These are phyloP conservation scores for Hymenoscyphus scutula DNA, from an alignment of 2,329 filamentous ascomycete species.

Conservation along the genomic window DNA sequence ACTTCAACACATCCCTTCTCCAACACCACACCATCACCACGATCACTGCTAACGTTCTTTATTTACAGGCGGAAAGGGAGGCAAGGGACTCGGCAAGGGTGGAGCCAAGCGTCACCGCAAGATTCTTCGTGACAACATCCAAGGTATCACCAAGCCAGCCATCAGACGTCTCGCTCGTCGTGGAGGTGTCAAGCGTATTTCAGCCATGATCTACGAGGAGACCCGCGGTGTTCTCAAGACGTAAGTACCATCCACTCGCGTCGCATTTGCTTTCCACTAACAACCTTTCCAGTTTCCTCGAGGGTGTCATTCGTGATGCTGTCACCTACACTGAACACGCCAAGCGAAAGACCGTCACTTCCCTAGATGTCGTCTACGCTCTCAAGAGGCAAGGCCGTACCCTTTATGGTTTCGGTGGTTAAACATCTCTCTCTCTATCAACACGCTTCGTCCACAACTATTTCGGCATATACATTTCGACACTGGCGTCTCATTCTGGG, in stretches of 20 bases:
- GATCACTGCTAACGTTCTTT: conserved; percentile 45
- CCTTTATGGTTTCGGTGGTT: conserved; percentile 69
- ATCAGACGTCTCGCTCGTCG: conserved; percentile 97
- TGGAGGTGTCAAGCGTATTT: conserved; percentile 99
- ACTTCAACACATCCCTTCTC: conserved; percentile 14
- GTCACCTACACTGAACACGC: conserved; percentile 80
- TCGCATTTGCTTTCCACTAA: neutral
- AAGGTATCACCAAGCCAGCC: conserved; percentile 98
- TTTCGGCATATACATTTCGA: conserved; percentile 27
- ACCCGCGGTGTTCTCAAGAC: conserved; percentile 80
- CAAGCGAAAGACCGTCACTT: conserved; percentile 72
- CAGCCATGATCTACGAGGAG: conserved; percentile 62
- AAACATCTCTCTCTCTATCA: conserved; percentile 43
- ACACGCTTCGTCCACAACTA: conserved; percentile 23
- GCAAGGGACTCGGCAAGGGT: conserved; percentile 97
- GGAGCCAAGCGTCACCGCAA: conserved; percentile 98
- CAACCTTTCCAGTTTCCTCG: conserved; percentile 55
- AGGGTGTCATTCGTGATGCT: conserved; percentile 71
- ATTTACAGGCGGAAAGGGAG: conserved; percentile 53
- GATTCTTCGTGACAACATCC: conserved; percentile 99
- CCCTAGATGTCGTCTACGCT: conserved; percentile 63
- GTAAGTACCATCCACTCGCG: neutral
- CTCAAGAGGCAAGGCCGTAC: conserved; percentile 66
- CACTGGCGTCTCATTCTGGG: conserved; percentile 14
- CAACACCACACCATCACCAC: conserved; percentile 18